Percentiles rank a stretch among this genome's conserved stretches.
Conservation (phyloP, 768 basidiomycete genomes). For the Collybia mongolica region DNA sequence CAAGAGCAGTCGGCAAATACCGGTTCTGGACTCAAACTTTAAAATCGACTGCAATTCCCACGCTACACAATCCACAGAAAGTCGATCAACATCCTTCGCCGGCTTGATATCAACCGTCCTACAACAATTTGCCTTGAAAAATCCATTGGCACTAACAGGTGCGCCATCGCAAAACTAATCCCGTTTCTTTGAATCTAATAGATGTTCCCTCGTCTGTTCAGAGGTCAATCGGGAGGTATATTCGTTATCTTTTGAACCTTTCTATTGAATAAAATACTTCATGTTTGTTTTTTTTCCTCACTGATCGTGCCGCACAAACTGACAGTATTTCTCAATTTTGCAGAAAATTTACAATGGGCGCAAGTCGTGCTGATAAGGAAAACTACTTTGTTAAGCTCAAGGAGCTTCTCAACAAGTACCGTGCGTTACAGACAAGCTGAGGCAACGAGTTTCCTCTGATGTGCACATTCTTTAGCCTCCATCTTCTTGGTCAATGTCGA, state of each 20-base stretch:
- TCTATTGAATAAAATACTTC: conserved; percentile 7
- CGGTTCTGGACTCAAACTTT: conserved; percentile 32
- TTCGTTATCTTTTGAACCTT: conserved; percentile 36
- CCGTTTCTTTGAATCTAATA: not conserved
- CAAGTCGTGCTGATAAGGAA: conserved; percentile 85
- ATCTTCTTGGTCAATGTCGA: conserved; percentile 99
- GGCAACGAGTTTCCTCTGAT: not conserved
- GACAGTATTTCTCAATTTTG: conserved; percentile 11
- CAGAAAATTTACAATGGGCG: conserved; percentile 75
- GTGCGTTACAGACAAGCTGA: conserved; percentile 47
- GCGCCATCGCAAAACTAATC: conserved; percentile 17
- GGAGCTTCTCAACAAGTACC: conserved; percentile 86
- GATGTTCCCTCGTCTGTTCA: not conserved
- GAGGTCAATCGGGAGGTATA: conserved; percentile 92
- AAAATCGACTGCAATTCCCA: conserved; percentile 25
- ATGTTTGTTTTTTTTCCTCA: conserved; percentile 9
- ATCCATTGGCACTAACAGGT: conserved; percentile 89
- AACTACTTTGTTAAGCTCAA: conserved; percentile 92
- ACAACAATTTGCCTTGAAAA: conserved; percentile 79
- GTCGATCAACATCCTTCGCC: conserved; percentile 3
- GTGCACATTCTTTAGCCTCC: conserved; percentile 58
- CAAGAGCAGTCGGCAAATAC: conserved; percentile 14
- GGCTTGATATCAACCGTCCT: conserved; percentile 15
- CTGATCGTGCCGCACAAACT: not conserved
- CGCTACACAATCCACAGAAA: conserved; percentile 35